phyloP scores from a whole-genome alignment of 2,329 filamentous ascomycete genomes.

The Colletotrichum somersetense region DNA sequence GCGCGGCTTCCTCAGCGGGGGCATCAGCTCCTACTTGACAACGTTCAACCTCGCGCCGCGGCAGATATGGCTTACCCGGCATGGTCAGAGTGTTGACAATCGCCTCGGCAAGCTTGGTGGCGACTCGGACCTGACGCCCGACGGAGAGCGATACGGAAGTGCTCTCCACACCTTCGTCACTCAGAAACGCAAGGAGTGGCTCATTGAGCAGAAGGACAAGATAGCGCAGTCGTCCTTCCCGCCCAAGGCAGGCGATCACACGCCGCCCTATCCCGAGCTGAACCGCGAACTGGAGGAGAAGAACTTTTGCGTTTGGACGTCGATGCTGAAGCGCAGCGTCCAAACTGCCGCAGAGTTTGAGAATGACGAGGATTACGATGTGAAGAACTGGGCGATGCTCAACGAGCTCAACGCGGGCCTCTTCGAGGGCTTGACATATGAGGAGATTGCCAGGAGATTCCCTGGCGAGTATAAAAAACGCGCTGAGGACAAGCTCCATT shows the following conservation, averaged over 20 bases:
- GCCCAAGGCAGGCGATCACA: slow-evolving; percentile 90
- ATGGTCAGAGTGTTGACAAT: slow-evolving; percentile 93
- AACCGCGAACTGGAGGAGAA: slow-evolving; percentile 79
- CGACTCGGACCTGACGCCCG: slow-evolving; percentile 85
- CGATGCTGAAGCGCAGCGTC: slow-evolving; percentile 91
- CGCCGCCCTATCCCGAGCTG: slow-evolving; percentile 92
- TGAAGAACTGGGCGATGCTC: slow-evolving; percentile 98
- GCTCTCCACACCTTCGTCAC: slow-evolving; percentile 88
- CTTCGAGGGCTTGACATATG: slow-evolving; percentile 96
- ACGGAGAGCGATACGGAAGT: slow-evolving; percentile 82
- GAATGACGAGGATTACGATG: slow-evolving; percentile 91
- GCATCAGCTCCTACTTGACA: slow-evolving; percentile 93
- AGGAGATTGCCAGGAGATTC: slow-evolving; percentile 84
- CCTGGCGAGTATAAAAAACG: slow-evolving; percentile 86
- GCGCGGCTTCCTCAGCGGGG: slow-evolving; percentile 89
- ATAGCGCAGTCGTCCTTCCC: slow-evolving; percentile 84
- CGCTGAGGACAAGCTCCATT: slow-evolving; percentile 88
- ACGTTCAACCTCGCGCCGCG: slow-evolving; percentile 97
- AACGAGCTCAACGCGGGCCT: slow-evolving; percentile 94
- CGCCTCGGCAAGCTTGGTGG: slow-evolving; percentile 89
- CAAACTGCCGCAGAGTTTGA: slow-evolving; percentile 92
- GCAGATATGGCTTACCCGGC: slow-evolving; percentile 98
- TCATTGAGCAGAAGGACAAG: slow-evolving; percentile 84
- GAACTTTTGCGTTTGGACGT: slow-evolving; percentile 98
- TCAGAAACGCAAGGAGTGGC: slow-evolving; percentile 83